These are phyloP conservation scores for Botrytis pseudocinerea DNA, from an alignment of 2,329 filamentous ascomycete genomes.

Conservation along the genomic window DNA sequence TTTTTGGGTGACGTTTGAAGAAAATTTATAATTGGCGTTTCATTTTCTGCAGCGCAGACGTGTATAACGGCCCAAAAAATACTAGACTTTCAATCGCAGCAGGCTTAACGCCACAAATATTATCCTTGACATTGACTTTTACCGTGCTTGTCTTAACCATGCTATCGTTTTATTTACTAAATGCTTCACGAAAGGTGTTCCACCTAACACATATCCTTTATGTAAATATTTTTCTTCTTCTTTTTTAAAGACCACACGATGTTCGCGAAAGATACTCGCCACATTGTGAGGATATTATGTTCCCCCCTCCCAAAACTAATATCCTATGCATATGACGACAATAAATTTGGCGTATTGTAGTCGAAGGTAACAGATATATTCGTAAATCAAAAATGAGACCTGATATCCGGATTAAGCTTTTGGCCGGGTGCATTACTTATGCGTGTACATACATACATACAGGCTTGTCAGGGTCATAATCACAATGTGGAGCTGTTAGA, in stretches of 20 bases:
- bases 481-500: background rate
- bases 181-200: background rate
- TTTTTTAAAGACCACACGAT: background rate
- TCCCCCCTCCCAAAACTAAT: background rate
- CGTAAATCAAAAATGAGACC: background rate
- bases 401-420: background rate
- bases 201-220: too few relatives aligned
- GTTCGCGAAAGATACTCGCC: background rate
- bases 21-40: background rate
- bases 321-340: background rate
- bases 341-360: fast-evolving
- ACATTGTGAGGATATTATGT: background rate
- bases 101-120: background rate
- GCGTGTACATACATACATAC: background rate
- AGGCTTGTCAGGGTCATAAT: background rate
- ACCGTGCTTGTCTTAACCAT: background rate
- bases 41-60: background rate
- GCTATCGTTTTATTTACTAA: background rate
- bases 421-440: background rate
- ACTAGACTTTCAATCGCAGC: background rate
- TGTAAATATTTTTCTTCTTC: too few relatives aligned
- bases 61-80: background rate
- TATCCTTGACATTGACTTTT: fast-evolving
- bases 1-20: background rate
- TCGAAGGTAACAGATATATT: background rate